Percentiles rank a stretch among this genome's conserved stretches.
Conservation (phyloP, 1,284 basidiomycete species). For the Apiotrichum mycotoxinovorans region DNA sequence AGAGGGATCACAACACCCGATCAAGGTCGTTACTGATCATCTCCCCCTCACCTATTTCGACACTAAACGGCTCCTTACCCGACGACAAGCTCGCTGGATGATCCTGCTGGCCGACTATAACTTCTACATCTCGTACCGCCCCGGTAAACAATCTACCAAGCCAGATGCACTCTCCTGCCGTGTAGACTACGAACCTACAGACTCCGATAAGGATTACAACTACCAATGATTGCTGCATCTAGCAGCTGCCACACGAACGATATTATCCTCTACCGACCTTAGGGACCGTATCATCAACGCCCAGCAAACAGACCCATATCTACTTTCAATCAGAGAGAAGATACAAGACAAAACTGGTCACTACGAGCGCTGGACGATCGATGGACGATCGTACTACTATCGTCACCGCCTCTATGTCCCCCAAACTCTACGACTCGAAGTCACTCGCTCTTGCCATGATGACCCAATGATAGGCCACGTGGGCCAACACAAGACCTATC, state of each 20-base stretch:
- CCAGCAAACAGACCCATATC: no score
- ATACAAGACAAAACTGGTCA: no score
- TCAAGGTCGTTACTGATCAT: slow-evolving; percentile 52
- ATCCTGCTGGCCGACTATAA: slow-evolving; percentile 46
- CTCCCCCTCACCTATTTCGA: slow-evolving; percentile 50
- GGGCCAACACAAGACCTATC: slow-evolving; percentile 49
- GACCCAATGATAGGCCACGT: slow-evolving; percentile 48
- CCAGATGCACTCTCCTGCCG: slow-evolving; percentile 52
- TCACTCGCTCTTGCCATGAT: slow-evolving; percentile 32
- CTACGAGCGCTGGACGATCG: no score
- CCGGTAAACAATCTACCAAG: slow-evolving; percentile 44
- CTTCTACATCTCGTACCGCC: slow-evolving; percentile 49
- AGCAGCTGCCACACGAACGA: background rate
- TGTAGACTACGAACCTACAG: no score
- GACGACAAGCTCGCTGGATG: slow-evolving; percentile 52
- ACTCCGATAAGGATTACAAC: background rate
- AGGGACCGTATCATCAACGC: background rate
- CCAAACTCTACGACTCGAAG: background rate
- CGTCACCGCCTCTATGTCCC: slow-evolving; percentile 3
- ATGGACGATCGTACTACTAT: background rate
- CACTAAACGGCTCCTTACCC: slow-evolving; percentile 27
- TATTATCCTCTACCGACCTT: background rate
- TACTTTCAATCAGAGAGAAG: no score
- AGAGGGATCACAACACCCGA: slow-evolving; percentile 29
- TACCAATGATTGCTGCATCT: background rate